Base-by-base conservation (phyloP, 2,329 filamentous ascomycete genomes). In the Colletotrichum sp. region DNA sequence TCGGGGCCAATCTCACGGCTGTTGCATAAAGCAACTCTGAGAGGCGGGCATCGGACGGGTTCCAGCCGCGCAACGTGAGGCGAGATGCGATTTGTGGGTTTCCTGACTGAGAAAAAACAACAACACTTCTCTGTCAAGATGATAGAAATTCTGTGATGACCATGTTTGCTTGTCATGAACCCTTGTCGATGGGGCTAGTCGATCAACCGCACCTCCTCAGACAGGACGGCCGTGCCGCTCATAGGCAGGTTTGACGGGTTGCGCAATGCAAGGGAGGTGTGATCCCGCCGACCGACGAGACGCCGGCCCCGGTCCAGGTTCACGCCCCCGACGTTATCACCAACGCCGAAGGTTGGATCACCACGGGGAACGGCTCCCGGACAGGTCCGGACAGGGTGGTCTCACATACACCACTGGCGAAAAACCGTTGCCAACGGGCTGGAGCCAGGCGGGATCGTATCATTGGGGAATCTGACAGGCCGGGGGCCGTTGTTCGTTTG, bases 311-410 rank as follows among this genome's bases (percentile, higher is more conserved):
- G 52, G 43, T 52, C 43, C 55, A 72, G 62, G 30, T 34, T 74
- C 64, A 12, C 43, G 43, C 43, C 43, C 65, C 65, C 60, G 48
- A 48, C 64, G 15, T 52, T 66, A 60, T 66, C 39, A 75, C 64
- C 62, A 60, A 34, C 60, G 48, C n/a, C 36, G 27, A 22, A 62
- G 4, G 56, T 58, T 43, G 56, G 62, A 67, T 69, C 43, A 75
- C 34, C 39, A 27, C 74, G 71, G 60, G 74, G 74, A 76, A 62
- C n/a, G n/a, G 60, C 25, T 22, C 13, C 70, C 71, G 74, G 71
- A 36, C 73, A 58, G 56, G 62, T 64, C 70, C 39, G 43, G 64
- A n/a, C 62, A 68, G 58, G 73, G 73, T 73, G 18, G n/a, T 36
- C 36, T 60, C 71, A 39, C 30, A 52, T 25, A 12, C 39, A 48